A percentile compares a stretch with the other conserved stretches of the same genome.
Conservation (phyloP, 345 rosid species). For the Schrenkiella parvula region DNA sequence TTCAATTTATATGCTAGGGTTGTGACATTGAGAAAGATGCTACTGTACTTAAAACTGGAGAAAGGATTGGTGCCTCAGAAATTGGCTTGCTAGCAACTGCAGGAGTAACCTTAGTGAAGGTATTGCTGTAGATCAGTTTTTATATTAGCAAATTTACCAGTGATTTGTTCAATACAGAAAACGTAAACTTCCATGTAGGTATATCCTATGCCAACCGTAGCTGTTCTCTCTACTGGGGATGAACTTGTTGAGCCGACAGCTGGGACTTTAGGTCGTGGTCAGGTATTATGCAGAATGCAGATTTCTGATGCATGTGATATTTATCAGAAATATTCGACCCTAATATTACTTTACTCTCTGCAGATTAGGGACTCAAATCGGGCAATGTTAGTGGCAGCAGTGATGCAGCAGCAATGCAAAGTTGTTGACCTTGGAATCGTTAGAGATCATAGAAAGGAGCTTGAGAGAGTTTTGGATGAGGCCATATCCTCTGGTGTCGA, state of each 20-base stretch:
- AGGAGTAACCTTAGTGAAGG: conserved; percentile 81
- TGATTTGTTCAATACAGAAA: neutral
- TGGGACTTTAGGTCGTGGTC: conserved; percentile 61
- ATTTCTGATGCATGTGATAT: conserved; percentile 1
- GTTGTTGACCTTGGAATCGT: conserved; percentile 84
- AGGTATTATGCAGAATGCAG: conserved; percentile 47
- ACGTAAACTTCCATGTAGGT: conserved; percentile 45
- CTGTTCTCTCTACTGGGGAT: conserved; percentile 93
- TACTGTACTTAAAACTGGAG: conserved; percentile 64
- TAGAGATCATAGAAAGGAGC: conserved; percentile 65
- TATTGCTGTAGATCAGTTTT: conserved; percentile 31
- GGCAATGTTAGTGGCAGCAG: conserved; percentile 84
- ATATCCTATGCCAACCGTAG: conserved; percentile 70
- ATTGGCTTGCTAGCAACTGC: conserved; percentile 85
- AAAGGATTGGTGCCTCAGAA: conserved; percentile 83
- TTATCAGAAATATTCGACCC: conserved; percentile 5
- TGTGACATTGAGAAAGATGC: conserved; percentile 75
- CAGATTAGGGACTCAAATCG: conserved; percentile 98
- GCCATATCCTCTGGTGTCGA: conserved; percentile 62
- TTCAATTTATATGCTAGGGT: conserved; percentile 49
- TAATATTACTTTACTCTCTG: conserved; percentile 23
- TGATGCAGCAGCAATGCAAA: conserved; percentile 69
- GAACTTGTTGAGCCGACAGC: conserved; percentile 82
- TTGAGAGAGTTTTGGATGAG: conserved; percentile 56
- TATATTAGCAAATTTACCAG: conserved; percentile 11